These are phyloP conservation scores for Hippophae gyantsensis DNA, from an alignment of 306 rosid genomes.

Conservation along the genomic window DNA sequence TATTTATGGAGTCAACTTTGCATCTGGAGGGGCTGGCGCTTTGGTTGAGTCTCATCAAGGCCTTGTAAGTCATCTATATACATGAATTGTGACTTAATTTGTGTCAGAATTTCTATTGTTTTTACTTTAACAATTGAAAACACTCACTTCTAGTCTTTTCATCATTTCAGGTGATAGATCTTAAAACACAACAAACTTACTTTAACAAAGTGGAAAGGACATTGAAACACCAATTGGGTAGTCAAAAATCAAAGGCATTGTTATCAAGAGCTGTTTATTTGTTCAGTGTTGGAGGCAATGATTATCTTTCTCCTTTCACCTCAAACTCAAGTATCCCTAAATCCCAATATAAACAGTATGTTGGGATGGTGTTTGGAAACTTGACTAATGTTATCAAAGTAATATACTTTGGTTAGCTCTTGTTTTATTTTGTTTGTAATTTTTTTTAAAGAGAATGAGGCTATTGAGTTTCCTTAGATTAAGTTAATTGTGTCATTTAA, in stretches of 20 bases:
- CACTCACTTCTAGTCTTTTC: not conserved
- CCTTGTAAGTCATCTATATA: not conserved
- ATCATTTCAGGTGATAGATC: slow-evolving; percentile 25
- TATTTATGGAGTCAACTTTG: slow-evolving; percentile 25
- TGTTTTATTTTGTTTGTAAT: not conserved
- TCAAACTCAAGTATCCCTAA: slow-evolving; percentile 3
- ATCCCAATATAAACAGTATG: slow-evolving; percentile 2
- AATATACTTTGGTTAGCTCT: not conserved
- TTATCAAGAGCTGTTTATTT: slow-evolving; percentile 25
- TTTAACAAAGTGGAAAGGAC: slow-evolving; percentile 12
- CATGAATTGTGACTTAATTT: not conserved
- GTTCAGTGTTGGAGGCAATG: slow-evolving; percentile 22
- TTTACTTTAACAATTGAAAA: not conserved
- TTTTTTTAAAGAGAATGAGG: not conserved
- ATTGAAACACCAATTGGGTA: slow-evolving; percentile 15
- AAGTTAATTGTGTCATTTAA: too few relatives aligned
- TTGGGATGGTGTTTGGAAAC: slow-evolving; percentile 27
- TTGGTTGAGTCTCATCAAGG: not conserved
- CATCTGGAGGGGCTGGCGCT: slow-evolving; percentile 29
- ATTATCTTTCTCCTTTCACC: slow-evolving; percentile 10
- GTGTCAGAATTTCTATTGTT: not conserved
- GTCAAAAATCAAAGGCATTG: slow-evolving; percentile 11
- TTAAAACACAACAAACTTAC: slow-evolving; percentile 14
- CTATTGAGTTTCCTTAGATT: too few relatives aligned
- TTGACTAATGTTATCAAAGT: slow-evolving; percentile 23